Evolutionary conservation across 2,329 filamentous ascomycete species (phyloP).

Genomic region (Mycosphaerella arachidis): DNA sequence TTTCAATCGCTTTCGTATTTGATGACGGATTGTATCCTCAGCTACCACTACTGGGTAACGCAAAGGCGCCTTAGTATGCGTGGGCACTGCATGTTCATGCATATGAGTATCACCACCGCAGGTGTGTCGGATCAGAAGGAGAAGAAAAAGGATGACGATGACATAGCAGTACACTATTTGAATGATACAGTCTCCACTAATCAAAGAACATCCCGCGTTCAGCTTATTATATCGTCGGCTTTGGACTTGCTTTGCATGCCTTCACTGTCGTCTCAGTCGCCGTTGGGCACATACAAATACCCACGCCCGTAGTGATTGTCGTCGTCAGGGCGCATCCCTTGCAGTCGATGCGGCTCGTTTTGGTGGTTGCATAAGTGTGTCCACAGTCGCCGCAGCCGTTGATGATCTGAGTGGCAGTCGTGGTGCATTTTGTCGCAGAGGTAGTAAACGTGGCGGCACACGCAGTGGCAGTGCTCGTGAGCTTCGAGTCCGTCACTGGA

Average conservation of each 20-base stretch:
- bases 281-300: slow-evolving; percentile 13
- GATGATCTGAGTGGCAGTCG: slow-evolving; percentile 1
- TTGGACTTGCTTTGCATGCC: not conserved
- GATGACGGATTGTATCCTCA: not conserved
- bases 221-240: not conserved
- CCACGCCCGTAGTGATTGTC: slow-evolving; percentile 6
- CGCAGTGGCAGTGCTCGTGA: slow-evolving; percentile 11
- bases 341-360: slow-evolving; percentile 9
- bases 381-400: slow-evolving; percentile 12
- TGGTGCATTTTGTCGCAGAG: not conserved
- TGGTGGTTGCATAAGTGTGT: slow-evolving; percentile 9
- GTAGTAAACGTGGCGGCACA: not conserved
- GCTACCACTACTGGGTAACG: not conserved
- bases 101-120: too few relatives aligned
- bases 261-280: slow-evolving; percentile 1
- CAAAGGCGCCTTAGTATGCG: too few relatives aligned
- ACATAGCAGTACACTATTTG: not conserved
- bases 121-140: too few relatives aligned
- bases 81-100: too few relatives aligned
- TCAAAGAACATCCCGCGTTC: too few relatives aligned
- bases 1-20: not conserved
- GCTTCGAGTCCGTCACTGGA: slow-evolving; percentile 2
- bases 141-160: too few relatives aligned
- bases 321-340: slow-evolving; percentile 9
- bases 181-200: not conserved